Evolutionary conservation across 106 monocot genomes (phyloP).

Genomic region (Alisma plantagoaquatica): DNA sequence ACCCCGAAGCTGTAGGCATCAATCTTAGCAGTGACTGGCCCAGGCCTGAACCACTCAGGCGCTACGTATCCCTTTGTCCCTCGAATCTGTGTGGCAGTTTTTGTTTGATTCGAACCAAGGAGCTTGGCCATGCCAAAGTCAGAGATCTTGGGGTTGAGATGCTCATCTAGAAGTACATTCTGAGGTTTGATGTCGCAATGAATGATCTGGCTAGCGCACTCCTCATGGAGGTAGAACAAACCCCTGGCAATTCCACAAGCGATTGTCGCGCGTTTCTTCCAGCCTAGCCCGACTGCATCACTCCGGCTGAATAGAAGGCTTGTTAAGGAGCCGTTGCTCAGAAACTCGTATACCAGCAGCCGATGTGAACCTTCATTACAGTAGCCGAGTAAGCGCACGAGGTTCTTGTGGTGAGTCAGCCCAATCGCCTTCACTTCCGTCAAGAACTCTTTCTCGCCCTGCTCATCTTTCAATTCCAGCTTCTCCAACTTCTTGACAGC

Average conservation of each 20-base stretch:
- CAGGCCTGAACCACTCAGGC: slow-evolving; percentile 36
- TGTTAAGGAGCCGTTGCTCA: slow-evolving; percentile 27
- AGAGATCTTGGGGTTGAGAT: not conserved
- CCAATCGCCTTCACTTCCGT: slow-evolving; percentile 17
- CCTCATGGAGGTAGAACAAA: slow-evolving; percentile 16
- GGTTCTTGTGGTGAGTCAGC: slow-evolving; percentile 27
- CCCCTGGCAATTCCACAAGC: slow-evolving; percentile 16
- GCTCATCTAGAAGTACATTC: slow-evolving; percentile 8
- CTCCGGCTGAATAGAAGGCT: slow-evolving; percentile 5
- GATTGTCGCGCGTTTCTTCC: slow-evolving; percentile 16
- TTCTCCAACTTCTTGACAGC: slow-evolving; percentile 24
- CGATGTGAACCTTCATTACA: slow-evolving; percentile 16
- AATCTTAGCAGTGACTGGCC: slow-evolving; percentile 23
- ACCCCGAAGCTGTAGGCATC: slow-evolving; percentile 39
- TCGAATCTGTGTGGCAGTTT: slow-evolving; percentile 7
- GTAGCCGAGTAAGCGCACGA: slow-evolving; percentile 17
- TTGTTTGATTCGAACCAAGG: slow-evolving; percentile 1
- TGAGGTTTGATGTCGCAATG: slow-evolving; percentile 16
- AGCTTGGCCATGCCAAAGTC: slow-evolving; percentile 37
- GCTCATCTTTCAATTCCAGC: not conserved
- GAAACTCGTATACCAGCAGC: slow-evolving; percentile 26
- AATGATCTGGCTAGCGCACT: slow-evolving; percentile 6
- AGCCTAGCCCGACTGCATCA: slow-evolving; percentile 10
- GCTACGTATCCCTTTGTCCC: slow-evolving; percentile 38
- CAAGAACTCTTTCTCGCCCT: slow-evolving; percentile 21